Base-by-base conservation (phyloP, 495 filamentous ascomycete species). In the Glonium stellatum region DNA sequence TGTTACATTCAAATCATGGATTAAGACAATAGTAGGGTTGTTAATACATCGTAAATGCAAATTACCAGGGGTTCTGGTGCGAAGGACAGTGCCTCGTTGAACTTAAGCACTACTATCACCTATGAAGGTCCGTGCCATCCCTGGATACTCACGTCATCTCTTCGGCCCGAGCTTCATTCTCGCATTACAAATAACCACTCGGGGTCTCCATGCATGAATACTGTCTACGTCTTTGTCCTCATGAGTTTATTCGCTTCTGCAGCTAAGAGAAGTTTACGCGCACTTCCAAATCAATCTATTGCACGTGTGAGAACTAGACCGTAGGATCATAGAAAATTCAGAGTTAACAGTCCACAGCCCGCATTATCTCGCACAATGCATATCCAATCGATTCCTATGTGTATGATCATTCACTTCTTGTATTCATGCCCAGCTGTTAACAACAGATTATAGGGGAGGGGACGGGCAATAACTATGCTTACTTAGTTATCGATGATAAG, bases 321-420 rank as follows among this genome's bases (percentile, higher is more conserved):
- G 10, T 1, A 18, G 18, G 10, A 36, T 55, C 35, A 46, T 46
- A n/a, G 21, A 27, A 19, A 36, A 3, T 34, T 15, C 13, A 39
- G 42, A 50, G 47, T 61, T 64, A 61, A 64, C 37, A 11, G 39
- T 34, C 18, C 31, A 39, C 41, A 64, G 61, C 61, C 58, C 57
- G 22, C 18, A 31, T 49, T 31, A 22, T 1, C 59, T 37, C 72
- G 77, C 70, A 72, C 77, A 64, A 98, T 98, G 93, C 91, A 97
- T 85, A 87, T 98, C 74, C 84, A 91, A 72, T 90, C 90, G 57
- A 96, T 98, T 77, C 93, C 93, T 36, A 98, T 97, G 93, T 97
- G 92, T 96, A 84, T 69, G 88, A 81, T 19, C 22, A 59, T 37
- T 50, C 18, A 0, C 19, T 55, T 19, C 4, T 36, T 51, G 19